A percentile compares a stretch with the other conserved stretches of the same genome.
Evolutionary conservation across 345 rosid species (phyloP).

Genomic region (Chamaenerion angustifolium): DNA sequence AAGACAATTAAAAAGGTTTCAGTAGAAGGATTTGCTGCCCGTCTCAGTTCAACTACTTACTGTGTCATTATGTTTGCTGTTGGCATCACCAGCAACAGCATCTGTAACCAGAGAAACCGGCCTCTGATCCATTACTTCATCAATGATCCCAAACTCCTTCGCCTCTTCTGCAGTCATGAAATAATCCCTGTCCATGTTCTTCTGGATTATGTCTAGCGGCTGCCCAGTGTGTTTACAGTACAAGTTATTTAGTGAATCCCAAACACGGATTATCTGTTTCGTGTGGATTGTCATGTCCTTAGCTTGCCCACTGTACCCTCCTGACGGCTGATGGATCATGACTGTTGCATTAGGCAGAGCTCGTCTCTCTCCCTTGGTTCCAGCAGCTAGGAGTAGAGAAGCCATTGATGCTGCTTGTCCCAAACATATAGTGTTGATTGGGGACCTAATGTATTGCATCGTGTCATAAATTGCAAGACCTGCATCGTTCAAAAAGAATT

Average conservation of each 20-base stretch:
- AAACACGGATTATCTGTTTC: constrained; percentile 80
- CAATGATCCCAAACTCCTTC: constrained; percentile 86
- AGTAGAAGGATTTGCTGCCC: too few relatives aligned
- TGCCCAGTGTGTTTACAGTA: constrained; percentile 75
- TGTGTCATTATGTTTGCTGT: constrained; percentile 47
- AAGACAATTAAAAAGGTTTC: too few relatives aligned
- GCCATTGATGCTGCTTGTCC: constrained; percentile 99
- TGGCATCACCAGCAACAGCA: constrained; percentile 54
- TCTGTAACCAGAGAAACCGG: constrained; percentile 74
- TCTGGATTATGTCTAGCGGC: constrained; percentile 53
- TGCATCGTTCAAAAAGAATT: constrained; percentile 8
- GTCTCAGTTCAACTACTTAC: too few relatives aligned
- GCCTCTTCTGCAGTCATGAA: constrained; percentile 95
- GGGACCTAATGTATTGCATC: constrained; percentile 90
- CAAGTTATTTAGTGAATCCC: constrained; percentile 73
- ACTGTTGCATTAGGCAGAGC: constrained; percentile 82
- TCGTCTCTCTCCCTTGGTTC: constrained; percentile 82
- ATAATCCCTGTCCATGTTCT: constrained; percentile 93
- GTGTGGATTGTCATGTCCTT: constrained; percentile 89
- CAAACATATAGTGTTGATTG: constrained; percentile 76
- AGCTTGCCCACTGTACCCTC: constrained; percentile 96
- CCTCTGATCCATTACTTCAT: constrained; percentile 83
- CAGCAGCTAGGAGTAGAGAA: constrained; percentile 92
- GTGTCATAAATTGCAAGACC: constrained; percentile 98
- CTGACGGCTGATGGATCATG: constrained; percentile 99